phyloP scores from a whole-genome alignment of 306 rosid genomes.

The Acmispon strigosus region DNA sequence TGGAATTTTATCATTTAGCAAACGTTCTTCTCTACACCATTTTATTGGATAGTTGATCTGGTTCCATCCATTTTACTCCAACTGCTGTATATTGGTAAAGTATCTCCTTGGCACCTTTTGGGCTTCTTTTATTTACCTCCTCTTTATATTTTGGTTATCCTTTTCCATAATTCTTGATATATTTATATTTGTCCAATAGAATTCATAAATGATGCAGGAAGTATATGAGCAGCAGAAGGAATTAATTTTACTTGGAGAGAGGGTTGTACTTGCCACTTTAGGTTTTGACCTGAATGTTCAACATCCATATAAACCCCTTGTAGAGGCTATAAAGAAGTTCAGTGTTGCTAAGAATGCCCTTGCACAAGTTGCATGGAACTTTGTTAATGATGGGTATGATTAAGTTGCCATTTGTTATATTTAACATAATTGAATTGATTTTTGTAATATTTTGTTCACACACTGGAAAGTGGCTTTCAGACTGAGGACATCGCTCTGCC shows the following conservation, averaged over 20 bases:
- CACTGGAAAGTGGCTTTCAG: conserved; percentile 80
- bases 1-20: conserved; percentile 8
- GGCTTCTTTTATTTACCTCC: neutral
- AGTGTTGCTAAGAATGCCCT: conserved; percentile 90
- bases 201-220: conserved; percentile 56
- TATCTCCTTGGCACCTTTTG: neutral
- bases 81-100: conserved; percentile 22
- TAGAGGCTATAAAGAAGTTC: conserved; percentile 96
- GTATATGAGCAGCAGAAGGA: conserved; percentile 94
- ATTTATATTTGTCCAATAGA: conserved; percentile 7
- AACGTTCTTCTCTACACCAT: conserved; percentile 3
- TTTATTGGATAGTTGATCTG: conserved; percentile 19
- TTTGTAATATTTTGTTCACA: conserved; percentile 32
- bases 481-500: conserved; percentile 99
- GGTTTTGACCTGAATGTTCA: conserved; percentile 84
- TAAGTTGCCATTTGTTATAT: conserved; percentile 22
- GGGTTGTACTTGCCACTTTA: conserved; percentile 88
- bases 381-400: conserved; percentile 97
- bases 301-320: conserved; percentile 98
- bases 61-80: neutral
- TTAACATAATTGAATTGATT: conserved; percentile 27
- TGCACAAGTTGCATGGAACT: conserved; percentile 99
- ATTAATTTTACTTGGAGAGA: conserved; percentile 79
- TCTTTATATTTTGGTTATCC: neutral
- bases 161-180: neutral